Evolutionary conservation across 192 early-diverging fungal genomes (phyloP).

Genomic region (Phycomyces blakesleeanus): DNA sequence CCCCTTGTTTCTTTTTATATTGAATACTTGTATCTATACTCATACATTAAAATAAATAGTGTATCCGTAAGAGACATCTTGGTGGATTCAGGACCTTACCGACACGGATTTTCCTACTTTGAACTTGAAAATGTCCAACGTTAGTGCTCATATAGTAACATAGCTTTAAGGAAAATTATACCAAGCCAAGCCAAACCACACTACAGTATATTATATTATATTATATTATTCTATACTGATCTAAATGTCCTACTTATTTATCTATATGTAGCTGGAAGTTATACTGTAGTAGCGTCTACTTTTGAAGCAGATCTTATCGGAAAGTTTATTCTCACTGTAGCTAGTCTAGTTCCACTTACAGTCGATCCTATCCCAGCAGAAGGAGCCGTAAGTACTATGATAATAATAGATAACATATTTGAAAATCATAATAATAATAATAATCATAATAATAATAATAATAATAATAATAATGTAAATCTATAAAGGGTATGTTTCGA

Average conservation of each 20-base stretch:
- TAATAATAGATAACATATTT: too few species aligned
- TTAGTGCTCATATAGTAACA: conserved; percentile 18
- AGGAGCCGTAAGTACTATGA: conserved; percentile 55
- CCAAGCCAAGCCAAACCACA: too few species aligned
- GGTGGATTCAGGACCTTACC: conserved; percentile 71
- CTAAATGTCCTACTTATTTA: too few species aligned
- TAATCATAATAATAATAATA: too few species aligned
- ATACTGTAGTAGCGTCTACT: conserved; percentile 77
- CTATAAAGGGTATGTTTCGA: conserved; percentile 57
- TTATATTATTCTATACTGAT: conserved; percentile 2
- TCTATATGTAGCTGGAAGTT: conserved; percentile 68
- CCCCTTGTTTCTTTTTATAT: not conserved
- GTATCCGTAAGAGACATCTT: conserved; percentile 58
- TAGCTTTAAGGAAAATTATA: too few species aligned
- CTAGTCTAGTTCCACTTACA: conserved; percentile 47
- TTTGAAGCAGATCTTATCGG: conserved; percentile 69
- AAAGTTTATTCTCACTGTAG: conserved; percentile 63
- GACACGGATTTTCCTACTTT: conserved; percentile 71
- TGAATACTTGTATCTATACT: not conserved
- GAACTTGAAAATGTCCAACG: conserved; percentile 57
- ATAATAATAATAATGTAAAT: too few species aligned
- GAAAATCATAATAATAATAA: too few species aligned
- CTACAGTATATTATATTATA: too few species aligned
- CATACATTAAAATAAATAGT: conserved; percentile 27
- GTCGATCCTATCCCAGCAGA: conserved; percentile 63